These are phyloP conservation scores for Exophiala mesophila DNA, from an alignment of 2,329 filamentous ascomycete species.

Conservation along the genomic window DNA sequence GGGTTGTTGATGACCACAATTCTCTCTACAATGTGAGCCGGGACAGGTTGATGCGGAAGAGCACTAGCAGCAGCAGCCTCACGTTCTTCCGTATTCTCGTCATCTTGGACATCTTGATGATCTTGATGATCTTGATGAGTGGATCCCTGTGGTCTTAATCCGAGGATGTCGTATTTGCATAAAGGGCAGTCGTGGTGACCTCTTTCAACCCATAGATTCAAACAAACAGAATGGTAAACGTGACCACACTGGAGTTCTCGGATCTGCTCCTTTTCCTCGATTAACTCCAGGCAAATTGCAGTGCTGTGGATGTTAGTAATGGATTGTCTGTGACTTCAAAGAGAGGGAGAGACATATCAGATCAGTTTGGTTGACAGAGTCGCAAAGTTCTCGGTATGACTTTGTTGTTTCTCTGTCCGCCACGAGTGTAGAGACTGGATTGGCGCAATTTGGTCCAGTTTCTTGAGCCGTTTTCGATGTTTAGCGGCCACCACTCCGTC, in stretches of 20 bases:
- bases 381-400: conserved; percentile 18
- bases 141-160: conserved; percentile 5
- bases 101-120: too few species aligned
- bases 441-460: conserved; percentile 19
- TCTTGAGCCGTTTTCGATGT: conserved; percentile 18
- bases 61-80: too few species aligned
- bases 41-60: too few species aligned
- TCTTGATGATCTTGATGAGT: neutral
- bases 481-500: conserved; percentile 6
- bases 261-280: conserved; percentile 19
- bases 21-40: too few species aligned
- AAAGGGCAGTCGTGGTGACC: conserved; percentile 21
- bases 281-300: conserved; percentile 19
- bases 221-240: conserved; percentile 17
- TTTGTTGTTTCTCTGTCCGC: conserved; percentile 16
- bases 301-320: conserved; percentile 14
- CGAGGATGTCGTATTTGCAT: conserved; percentile 22
- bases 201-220: conserved; percentile 21
- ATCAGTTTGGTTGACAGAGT: conserved; percentile 14
- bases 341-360: conserved; percentile 10
- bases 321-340: neutral
- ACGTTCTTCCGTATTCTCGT: too few species aligned
- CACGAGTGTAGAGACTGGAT: conserved; percentile 14
- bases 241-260: conserved; percentile 20
- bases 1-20: too few species aligned